Percentiles rank a stretch among this genome's conserved stretches.
These are phyloP conservation scores for Picea glauca DNA, from an alignment of 75 land plant species.

Conservation along the genomic window DNA sequence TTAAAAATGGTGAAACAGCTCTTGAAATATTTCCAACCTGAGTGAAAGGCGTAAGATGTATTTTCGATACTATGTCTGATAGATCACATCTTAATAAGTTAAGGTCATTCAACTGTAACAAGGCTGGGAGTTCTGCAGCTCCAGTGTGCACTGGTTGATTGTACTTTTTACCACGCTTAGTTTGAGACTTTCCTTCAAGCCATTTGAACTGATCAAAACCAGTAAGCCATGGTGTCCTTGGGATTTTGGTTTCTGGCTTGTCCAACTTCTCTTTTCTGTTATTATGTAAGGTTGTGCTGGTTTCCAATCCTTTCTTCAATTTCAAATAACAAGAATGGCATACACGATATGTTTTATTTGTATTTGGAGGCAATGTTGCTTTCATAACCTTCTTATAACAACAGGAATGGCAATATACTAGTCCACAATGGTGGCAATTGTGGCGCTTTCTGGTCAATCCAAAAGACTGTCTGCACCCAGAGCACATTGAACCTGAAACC, in stretches of 20 bases:
- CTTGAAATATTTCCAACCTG: constrained; percentile 27
- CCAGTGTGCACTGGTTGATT: background rate
- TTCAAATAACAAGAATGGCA: constrained; percentile 76
- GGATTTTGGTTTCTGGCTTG: constrained; percentile 15
- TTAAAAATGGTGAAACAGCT: constrained; percentile 60
- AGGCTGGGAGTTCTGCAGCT: constrained; percentile 9
- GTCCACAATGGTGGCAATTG: constrained; percentile 84
- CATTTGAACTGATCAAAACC: constrained; percentile 18
- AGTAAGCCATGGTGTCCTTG: constrained; percentile 10
- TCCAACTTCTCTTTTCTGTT: constrained; percentile 22
- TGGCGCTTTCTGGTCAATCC: constrained; percentile 82
- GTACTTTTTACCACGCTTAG: constrained; percentile 21
- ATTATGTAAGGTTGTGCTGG: constrained; percentile 14
- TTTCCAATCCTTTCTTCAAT: constrained; percentile 44
- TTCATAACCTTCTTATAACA: constrained; percentile 56
- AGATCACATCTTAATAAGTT: constrained; percentile 20
- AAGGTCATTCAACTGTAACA: constrained; percentile 11
- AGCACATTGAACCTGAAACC: constrained; percentile 55
- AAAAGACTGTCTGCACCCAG: constrained; percentile 64
- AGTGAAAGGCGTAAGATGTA: background rate
- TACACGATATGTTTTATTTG: constrained; percentile 67
- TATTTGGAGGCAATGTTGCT: constrained; percentile 68
- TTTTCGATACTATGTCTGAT: constrained; percentile 22
- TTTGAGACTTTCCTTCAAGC: constrained; percentile 20
- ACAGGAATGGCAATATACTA: constrained; percentile 72